Evolutionary conservation across 2,329 filamentous ascomycete genomes (phyloP), one percentile per base, ranked within the genome.

Genomic region (Beauveria rudraprayagi): DNA sequence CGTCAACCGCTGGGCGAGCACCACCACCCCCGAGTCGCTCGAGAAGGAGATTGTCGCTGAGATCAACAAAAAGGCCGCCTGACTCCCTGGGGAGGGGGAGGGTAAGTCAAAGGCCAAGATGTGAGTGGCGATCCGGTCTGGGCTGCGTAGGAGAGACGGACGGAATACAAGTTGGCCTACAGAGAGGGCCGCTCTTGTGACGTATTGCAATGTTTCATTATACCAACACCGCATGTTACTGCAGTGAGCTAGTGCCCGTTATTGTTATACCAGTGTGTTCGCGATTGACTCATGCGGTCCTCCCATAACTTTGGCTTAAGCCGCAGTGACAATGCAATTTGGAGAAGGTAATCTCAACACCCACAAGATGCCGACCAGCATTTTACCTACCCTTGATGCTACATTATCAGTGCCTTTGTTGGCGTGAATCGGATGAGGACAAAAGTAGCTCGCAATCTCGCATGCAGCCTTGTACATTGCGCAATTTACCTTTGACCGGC

Each of bases 1-100:
- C 67, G 89, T 90, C 77, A 83, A 83, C 30, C 81, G 94, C 66
- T 99, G 92, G 91, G 90, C 91, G 40, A 93, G 90, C 75, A 89
- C 86, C 19, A 91, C 89, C 63, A 94, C 92, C 81, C 94, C 94
- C 1, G 91, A 93, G 78, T 76, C 77, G 44, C 77, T 99, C 68
- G 89, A 93, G 83, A 80, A 81, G 65, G 76, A 82, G 4, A 92
- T 97, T 67, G 73, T 91, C 69, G 85, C 89, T 67, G 91, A 91
- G 78, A 79, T 95, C 64, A 80, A 81, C 70, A 83, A 82, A 73
- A 77, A 70, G 70, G 67, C 61, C 53, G 52, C 19, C 2, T 61
- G 54, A 61, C 60, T 61, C 2, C 26, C 11, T 8, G 53, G 24
- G 3, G n/a, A 16, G 3, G 10, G 34, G 24, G 6, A 11, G 41